Evolutionary conservation across 768 basidiomycete genomes (phyloP), one percentile per base, ranked within the genome.

Genomic region (Asterophora lycoperdoides): DNA sequence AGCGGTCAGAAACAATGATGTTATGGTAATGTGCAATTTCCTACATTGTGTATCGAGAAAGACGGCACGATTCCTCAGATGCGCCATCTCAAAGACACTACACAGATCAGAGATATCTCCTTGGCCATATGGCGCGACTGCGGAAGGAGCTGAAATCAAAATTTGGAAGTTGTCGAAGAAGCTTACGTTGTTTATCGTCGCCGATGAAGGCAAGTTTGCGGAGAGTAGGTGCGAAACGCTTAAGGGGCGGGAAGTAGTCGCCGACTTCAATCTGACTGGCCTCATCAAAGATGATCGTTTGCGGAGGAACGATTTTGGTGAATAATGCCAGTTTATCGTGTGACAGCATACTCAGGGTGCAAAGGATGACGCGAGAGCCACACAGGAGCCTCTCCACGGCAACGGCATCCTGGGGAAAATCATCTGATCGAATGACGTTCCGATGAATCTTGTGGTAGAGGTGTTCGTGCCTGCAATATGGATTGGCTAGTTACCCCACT

Each of bases 81-180:
- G 79, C 0, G 58, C 38, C 44, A 81, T 63, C 44, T 86, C 84
- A 66, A 87, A 86, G 13, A 86, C 70, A 49, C 81, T 84, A 41
- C 77, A 61, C 17, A 86, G 65, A 0, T 66, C 69, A 19, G 65
- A 48, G 42, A 81, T 72, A 10, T 80, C 70, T 29, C 77, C 73
- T 46, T 78, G 69, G 2, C 83, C 84, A 67, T 78, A 77, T 4
- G 84, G 85, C 26, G 86, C 76, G 54, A 87, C 85, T 87, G 52
- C 15, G 35, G 26, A 15, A n/a, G 35, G 29, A 19, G 78, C 36
- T 15, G 1, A 41, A 26, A 41, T 23, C 23, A 23, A 36, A 18
- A 13, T n/a, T 19, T 17, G 1, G 43, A 41, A 13, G 8, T 35
- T 65, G 46, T 10, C 64, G 66, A 32, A 62, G 59, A 13, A 8